phyloP scores from a whole-genome alignment of 2,329 filamentous ascomycete species.

The Penicillium sp. region DNA sequence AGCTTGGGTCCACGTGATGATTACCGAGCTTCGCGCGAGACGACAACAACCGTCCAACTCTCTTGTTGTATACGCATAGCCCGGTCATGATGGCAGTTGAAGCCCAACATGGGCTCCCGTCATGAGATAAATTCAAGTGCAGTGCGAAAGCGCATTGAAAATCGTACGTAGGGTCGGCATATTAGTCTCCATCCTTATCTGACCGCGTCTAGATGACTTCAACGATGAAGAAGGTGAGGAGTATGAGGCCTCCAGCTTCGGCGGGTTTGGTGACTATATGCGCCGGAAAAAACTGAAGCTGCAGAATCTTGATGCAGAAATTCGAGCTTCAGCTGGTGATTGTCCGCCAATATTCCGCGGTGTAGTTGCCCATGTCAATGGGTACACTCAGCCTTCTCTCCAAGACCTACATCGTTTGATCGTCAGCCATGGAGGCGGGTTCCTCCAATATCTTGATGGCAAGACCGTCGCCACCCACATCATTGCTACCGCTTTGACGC shows the following conservation, averaged over 20 bases:
- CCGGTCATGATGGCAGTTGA: conserved; percentile 21
- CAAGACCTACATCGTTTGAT: conserved; percentile 84
- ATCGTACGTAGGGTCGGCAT: conserved; percentile 40
- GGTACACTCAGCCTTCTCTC: conserved; percentile 90
- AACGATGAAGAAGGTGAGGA: conserved; percentile 82
- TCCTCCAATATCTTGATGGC: conserved; percentile 88
- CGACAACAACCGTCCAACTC: not conserved
- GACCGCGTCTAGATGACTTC: conserved; percentile 59
- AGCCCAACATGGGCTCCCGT: conserved; percentile 57
- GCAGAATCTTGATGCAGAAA: conserved; percentile 83
- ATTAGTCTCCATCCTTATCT: conserved; percentile 13
- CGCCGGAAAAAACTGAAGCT: conserved; percentile 94
- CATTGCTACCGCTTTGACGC: conserved; percentile 82
- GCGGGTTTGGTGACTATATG: conserved; percentile 88
- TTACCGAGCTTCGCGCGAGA: conserved; percentile 8
- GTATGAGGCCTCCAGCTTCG: conserved; percentile 81
- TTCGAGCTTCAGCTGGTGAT: conserved; percentile 64
- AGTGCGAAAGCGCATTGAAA: conserved; percentile 62
- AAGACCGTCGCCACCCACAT: conserved; percentile 97
- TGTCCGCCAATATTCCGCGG: conserved; percentile 86
- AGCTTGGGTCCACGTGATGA: conserved; percentile 13
- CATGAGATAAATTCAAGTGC: conserved; percentile 57
- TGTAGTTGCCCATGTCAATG: conserved; percentile 85
- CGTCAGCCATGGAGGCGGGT: conserved; percentile 89
- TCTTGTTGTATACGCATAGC: not conserved